Base-by-base conservation (phyloP, 2,329 filamentous ascomycete genomes). In the Xylariomycetidae sp. region DNA sequence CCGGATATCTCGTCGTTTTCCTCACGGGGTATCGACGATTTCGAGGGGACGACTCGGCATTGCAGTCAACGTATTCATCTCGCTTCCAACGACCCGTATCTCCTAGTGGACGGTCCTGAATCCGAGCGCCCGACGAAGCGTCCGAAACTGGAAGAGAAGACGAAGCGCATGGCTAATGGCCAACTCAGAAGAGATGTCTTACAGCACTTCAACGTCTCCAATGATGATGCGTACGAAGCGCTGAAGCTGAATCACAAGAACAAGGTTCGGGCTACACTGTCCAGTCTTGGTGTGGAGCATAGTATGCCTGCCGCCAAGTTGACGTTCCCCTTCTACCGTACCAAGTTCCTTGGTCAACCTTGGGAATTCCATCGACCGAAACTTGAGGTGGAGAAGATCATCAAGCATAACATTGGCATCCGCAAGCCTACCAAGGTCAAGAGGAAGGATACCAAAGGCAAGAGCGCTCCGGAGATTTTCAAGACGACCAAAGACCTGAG, bases 191-290 rank as follows among this genome's bases (percentile, higher is more conserved):
- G 82, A 34, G 79, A 85, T 35, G 72, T 95, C 22, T 76, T 76
- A 23, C 76, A 82, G 46, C 81, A 90, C 25, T 98, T 95, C 70
- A 96, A 96, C 55, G 85, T 93, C 38, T 95, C 89, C 19, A 96
- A 96, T 43, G 92, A 98, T 52, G 84, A 92, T 38, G 89, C 89
- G 2, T 98, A 98, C 57, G 89, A 96, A 53, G 78, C 88, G 39
- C 74, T 98, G 27, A 96, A 96, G 61, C 88, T 95, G 59, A 96
- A 95, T 53, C 89, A 94, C 53, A 87, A 94, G 63, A 88, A 86
- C 70, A 96, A 95, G 61, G 85, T 98, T 40, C 80, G 92, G 46
- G 92, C 88, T 32, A 94, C 87, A 2, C 76, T 98, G 40, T 87
- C 88, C 28, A 90, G 89, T 53, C 78, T 95, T 42, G 80, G 84